Percentiles rank a stretch among this genome's conserved stretches.
Conservation (phyloP, 2,329 filamentous ascomycete genomes). For the Fusarium buharicum region DNA sequence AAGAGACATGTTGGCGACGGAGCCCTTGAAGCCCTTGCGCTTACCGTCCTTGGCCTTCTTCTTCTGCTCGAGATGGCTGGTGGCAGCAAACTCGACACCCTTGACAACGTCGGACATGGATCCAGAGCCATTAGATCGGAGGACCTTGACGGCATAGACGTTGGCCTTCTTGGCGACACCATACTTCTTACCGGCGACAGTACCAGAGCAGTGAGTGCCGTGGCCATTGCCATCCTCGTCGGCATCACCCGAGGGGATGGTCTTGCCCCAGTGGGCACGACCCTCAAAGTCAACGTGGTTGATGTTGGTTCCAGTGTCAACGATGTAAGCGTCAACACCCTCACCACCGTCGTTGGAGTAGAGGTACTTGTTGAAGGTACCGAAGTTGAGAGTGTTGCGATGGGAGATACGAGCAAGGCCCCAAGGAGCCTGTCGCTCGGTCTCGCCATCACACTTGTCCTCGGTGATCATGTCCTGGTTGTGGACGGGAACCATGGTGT, state of each 20-base stretch:
- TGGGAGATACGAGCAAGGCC: conserved; percentile 98
- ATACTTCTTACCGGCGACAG: conserved; percentile 97
- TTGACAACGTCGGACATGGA: conserved; percentile 99
- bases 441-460: conserved; percentile 63
- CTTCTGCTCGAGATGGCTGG: conserved; percentile 79
- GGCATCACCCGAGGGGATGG: conserved; percentile 83
- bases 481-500: conserved; percentile 71
- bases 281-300: conserved; percentile 98
- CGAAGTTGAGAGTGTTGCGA: conserved; percentile 85
- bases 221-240: conserved; percentile 97
- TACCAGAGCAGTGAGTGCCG: conserved; percentile 99
- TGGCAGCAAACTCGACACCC: conserved; percentile 94
- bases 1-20: conserved; percentile 98
- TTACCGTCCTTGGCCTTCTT: conserved; percentile 85
- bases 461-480: conserved; percentile 52
- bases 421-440: conserved; percentile 97
- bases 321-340: conserved; percentile 98
- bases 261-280: conserved; percentile 96
- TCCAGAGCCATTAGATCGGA: conserved; percentile 95
- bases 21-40: conserved; percentile 98
- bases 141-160: conserved; percentile 97
- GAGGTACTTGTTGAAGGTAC: conserved; percentile 98
- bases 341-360: conserved; percentile 91
- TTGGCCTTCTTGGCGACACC: conserved; percentile 99
- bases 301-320: conserved; percentile 95